Evolutionary conservation across 2,329 filamentous ascomycete species (phyloP), one percentile per base, ranked within the genome.

Genomic region (Trichoderma arundinaceum): DNA sequence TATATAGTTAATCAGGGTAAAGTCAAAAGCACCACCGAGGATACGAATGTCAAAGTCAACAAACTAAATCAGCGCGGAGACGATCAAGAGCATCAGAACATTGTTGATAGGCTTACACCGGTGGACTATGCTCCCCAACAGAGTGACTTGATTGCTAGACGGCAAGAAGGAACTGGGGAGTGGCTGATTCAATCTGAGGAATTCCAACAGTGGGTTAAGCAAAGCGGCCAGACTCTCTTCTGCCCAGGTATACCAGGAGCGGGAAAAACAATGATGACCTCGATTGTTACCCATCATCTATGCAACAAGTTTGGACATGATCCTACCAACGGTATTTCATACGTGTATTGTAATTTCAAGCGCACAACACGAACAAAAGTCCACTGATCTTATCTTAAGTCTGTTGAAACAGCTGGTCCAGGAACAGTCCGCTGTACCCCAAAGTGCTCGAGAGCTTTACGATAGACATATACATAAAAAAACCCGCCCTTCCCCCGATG

Each of bases 241-340:
- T n/a, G n/a, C n/a, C n/a, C n/a, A n/a, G n/a, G 82, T 0, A 80
- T 82, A 13, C 81, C 81, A 0, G 82, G 82, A 3, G 78, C 81
- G 0, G 81, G 82, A 1, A 85, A 84, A 70, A 84, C 81, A 0
- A 80, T 83, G 5, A 61, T 82, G 0, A 71, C 79, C 0, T 76
- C 81, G 0, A 76, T 79, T 12, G 74, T 81, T 0, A 68, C 84
- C 0, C n/a, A n/a, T n/a, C n/a, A n/a, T n/a, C n/a, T n/a, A n/a
- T n/a, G n/a, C n/a, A n/a, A n/a, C n/a, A n/a, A n/a, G n/a, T n/a
- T n/a, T n/a, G n/a, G n/a, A n/a, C n/a, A n/a, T n/a, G n/a, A n/a
- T n/a, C n/a, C n/a, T n/a, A n/a, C n/a, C n/a, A n/a, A n/a, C n/a
- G n/a, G n/a, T n/a, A n/a, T n/a, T n/a, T n/a, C n/a, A n/a, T n/a